Conservation (phyloP, 108 stramenopile species). For the Cyclotella sp. region DNA sequence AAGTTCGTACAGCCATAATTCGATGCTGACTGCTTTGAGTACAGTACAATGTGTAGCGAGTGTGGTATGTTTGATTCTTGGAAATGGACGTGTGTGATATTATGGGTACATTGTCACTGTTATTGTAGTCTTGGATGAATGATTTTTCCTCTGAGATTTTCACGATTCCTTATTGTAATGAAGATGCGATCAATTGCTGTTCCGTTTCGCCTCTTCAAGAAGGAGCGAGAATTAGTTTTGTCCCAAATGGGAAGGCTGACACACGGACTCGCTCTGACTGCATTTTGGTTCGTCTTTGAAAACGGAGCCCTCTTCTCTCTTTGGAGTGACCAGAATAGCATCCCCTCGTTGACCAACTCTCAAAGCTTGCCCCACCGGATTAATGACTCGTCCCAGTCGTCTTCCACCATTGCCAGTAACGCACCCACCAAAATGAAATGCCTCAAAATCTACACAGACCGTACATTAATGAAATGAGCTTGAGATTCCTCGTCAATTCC, state of each 20-base stretch:
- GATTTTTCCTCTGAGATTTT: constrained; percentile 10
- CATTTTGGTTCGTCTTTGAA: constrained; percentile 13
- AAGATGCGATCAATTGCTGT: constrained; percentile 5
- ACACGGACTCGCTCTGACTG: constrained; percentile 30
- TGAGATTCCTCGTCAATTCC: constrained; percentile 76
- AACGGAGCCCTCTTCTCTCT: constrained; percentile 2
- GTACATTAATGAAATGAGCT: constrained; percentile 93
- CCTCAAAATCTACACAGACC: constrained; percentile 88
- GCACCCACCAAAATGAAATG: constrained; percentile 73
- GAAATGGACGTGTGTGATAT: constrained; percentile 48
- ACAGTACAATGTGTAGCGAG: too few relatives aligned
- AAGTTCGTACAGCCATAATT: too few relatives aligned
- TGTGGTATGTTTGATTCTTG: constrained; percentile 17
- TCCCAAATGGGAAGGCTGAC: constrained; percentile 57
- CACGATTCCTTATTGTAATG: constrained; percentile 28
- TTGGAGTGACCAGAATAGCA: constrained; percentile 41
- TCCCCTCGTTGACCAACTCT: constrained; percentile 58
- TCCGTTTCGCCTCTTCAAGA: constrained; percentile 49
- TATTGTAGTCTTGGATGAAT: not conserved
- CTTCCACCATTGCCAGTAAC: constrained; percentile 38
- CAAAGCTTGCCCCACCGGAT: constrained; percentile 69
- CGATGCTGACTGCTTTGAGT: too few relatives aligned
- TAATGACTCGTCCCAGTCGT: constrained; percentile 71
- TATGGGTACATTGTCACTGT: not conserved
- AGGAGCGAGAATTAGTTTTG: constrained; percentile 69